Percentiles rank a stretch among this genome's conserved stretches.
These are phyloP conservation scores for Fennellomyces sp. DNA, from an alignment of 371 early-diverging fungal species.

Conservation along the genomic window DNA sequence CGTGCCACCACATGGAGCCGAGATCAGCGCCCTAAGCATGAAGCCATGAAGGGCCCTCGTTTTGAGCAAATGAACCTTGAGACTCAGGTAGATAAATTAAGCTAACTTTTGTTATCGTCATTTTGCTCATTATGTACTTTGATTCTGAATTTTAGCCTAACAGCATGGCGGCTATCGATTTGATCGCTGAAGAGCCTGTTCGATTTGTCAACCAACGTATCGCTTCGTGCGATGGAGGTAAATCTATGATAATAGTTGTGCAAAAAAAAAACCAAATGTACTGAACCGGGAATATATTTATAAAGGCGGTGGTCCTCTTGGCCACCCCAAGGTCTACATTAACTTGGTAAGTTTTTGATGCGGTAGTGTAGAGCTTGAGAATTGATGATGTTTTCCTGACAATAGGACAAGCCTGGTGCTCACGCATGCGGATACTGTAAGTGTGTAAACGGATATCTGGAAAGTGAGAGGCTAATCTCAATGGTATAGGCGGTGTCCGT, in stretches of 20 bases:
- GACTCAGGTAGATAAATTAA: conserved; percentile 66
- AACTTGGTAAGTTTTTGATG: conserved; percentile 69
- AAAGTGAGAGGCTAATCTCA: neutral
- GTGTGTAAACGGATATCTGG: conserved; percentile 20
- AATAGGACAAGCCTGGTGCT: conserved; percentile 63
- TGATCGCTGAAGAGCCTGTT: conserved; percentile 89
- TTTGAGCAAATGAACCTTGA: conserved; percentile 89
- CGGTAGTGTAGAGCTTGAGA: neutral
- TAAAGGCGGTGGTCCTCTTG: conserved; percentile 87
- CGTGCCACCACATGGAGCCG: conserved; percentile 77
- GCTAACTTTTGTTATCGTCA: neutral
- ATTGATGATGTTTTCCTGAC: neutral
- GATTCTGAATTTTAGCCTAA: conserved; percentile 67
- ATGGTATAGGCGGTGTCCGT: conserved; percentile 68
- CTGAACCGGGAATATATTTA: neutral
- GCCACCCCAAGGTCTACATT: conserved; percentile 94
- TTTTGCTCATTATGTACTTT: conserved; percentile 1
- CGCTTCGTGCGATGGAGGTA: conserved; percentile 91
- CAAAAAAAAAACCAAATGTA: neutral
- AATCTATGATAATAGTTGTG: neutral
- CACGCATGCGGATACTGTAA: conserved; percentile 84
- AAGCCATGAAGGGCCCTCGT: conserved; percentile 82
- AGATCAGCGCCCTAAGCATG: conserved; percentile 70
- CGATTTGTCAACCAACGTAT: conserved; percentile 72
- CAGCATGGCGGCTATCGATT: conserved; percentile 89